Base-by-base conservation (phyloP, 1,284 basidiomycete species). In the Fomitiporia mediterranea region DNA sequence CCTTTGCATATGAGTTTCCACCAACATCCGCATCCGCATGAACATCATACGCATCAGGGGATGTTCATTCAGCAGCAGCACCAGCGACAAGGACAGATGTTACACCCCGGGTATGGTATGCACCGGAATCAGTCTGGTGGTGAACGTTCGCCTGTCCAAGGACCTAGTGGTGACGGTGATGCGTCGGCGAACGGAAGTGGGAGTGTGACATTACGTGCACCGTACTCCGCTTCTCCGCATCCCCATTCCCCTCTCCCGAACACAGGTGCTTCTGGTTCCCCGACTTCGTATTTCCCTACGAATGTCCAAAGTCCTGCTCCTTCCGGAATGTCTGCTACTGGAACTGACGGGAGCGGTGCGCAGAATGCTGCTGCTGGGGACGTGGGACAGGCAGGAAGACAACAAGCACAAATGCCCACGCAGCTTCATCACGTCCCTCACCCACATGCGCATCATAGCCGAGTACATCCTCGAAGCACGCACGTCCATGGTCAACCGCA, bases 371-470 rank as follows among this genome's bases (percentile, higher is more conserved):
- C 64, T 34, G 30, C 55, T 3, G n/a, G 53, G n/a, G 44, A 58
- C 51, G 19, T 53, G 40, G 6, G 35, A 54, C 28, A 50, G 53
- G 17, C 44, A 64, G 8, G 60, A 72, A 79, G 32, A 69, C 75
- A 2, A 9, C 34, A 2, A 5, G 70, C 85, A 23, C 79, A 75
- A 50, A 69, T 79, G 15, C 78, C 82, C 9, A 85, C 71, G 52
- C 74, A 78, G 63, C 84, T 89, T 82, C 86, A 88, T 64, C 86
- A 88, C 61, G 84, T 88, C 48, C 84, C 86, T 0, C 86, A 87
- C 62, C 84, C 86, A 1, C 85, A 88, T 58, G 83, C 84, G 0
- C 85, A 89, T 62, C 84, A 59, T 48, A 50, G 44, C 25, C 48
- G 32, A 9, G 28, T 37, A 28, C 58, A 56, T 28, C 30, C 48